Evolutionary conservation across 306 rosid genomes (phyloP).

Genomic region (Cucurbita argyrosperma): DNA sequence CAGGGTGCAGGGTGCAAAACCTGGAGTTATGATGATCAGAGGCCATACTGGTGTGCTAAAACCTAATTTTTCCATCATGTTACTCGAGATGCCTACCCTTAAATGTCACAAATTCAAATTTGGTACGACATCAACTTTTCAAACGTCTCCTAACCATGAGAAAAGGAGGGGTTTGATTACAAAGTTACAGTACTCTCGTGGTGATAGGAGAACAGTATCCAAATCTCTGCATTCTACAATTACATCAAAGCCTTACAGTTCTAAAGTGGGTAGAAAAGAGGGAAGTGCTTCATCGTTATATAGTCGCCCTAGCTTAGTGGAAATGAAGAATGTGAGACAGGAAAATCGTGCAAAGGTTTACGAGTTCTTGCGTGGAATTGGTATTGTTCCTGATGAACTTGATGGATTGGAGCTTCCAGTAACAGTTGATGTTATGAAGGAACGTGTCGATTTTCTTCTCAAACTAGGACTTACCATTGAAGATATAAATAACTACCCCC

Average conservation of each 20-base stretch:
- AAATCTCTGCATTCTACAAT: conserved; percentile 19
- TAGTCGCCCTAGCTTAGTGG: conserved; percentile 67
- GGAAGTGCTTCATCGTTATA: conserved; percentile 44
- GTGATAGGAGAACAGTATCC: conserved; percentile 26
- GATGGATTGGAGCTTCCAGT: conserved; percentile 98
- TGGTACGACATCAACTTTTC: conserved; percentile 27
- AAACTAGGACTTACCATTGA: conserved; percentile 69
- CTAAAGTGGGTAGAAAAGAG: conserved; percentile 22
- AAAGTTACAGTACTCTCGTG: conserved; percentile 34
- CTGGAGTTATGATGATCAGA: conserved; percentile 30
- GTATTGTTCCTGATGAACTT: conserved; percentile 90
- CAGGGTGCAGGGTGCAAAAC: conserved; percentile 29
- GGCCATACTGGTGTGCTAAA: conserved; percentile 36
- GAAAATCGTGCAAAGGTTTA: conserved; percentile 54
- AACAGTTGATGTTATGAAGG: conserved; percentile 80
- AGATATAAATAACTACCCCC: conserved; percentile 84
- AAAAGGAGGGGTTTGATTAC: conserved; percentile 36
- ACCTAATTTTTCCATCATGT: conserved; percentile 39
- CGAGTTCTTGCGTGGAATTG: conserved; percentile 57
- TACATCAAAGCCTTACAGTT: conserved; percentile 13
- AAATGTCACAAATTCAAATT: conserved; percentile 28
- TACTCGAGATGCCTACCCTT: conserved; percentile 42
- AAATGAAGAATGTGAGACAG: conserved; percentile 53
- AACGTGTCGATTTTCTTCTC: conserved; percentile 82
- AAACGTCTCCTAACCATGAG: conserved; percentile 19